Evolutionary conservation across 345 rosid species (phyloP).

Genomic region (Lenwebbia sp.): DNA sequence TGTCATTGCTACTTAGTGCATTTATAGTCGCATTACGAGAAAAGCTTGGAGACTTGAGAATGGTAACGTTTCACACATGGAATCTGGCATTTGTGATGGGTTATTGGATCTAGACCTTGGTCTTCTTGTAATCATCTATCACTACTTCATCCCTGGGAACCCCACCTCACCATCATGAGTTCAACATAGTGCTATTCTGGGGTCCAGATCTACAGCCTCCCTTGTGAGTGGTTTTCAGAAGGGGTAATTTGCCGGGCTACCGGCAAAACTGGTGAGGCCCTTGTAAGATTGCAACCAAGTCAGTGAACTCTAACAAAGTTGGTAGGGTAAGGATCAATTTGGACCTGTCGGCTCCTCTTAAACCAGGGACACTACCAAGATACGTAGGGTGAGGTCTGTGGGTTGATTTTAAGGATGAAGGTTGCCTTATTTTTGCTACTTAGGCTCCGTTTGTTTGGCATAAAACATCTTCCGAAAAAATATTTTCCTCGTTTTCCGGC

Average conservation of each 20-base stretch:
- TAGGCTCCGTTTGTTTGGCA: no score
- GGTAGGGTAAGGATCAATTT: neutral
- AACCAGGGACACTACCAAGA: neutral
- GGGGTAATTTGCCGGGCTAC: neutral
- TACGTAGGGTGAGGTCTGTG: no score
- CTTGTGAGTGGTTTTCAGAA: neutral
- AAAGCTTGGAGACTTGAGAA: neutral
- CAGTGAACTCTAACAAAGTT: neutral
- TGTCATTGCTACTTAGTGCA: no score
- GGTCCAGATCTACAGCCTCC: neutral
- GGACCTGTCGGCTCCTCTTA: neutral
- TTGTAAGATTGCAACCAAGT: neutral
- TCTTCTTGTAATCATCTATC: neutral
- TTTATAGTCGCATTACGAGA: neutral
- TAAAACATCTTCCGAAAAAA: no score
- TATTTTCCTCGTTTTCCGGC: no score
- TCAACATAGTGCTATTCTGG: neutral
- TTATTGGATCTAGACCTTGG: neutral
- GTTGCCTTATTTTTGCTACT: neutral
- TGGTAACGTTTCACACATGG: neutral
- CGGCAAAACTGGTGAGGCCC: neutral
- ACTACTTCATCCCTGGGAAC: neutral
- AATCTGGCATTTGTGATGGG: neutral
- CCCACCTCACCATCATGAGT: neutral
- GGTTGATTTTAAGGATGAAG: neutral